phyloP scores from a whole-genome alignment of 2,329 filamentous ascomycete species.

The Neonectria punicea region DNA sequence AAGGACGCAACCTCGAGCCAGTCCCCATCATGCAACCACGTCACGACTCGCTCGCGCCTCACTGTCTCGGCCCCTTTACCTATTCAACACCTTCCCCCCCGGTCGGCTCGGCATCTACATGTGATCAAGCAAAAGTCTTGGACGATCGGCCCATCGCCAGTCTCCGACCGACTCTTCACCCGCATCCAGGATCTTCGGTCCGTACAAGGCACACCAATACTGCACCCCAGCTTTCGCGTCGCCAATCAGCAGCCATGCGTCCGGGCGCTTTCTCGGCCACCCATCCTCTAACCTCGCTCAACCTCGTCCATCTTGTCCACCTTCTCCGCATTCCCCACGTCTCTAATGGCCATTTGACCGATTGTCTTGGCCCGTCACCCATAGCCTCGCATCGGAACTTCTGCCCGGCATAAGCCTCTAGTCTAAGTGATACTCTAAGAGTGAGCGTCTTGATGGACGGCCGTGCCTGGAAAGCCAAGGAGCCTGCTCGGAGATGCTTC shows the following conservation, averaged over 20 bases:
- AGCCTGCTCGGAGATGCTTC: conserved; percentile 2
- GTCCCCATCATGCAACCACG: conserved; percentile 10
- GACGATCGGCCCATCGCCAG: conserved; percentile 21
- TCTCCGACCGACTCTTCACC: conserved; percentile 20
- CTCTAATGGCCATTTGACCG: conserved; percentile 6
- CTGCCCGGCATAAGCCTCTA: conserved; percentile 14
- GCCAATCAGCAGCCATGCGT: conserved; percentile 29
- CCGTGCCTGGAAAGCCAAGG: not conserved
- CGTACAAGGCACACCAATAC: conserved; percentile 37
- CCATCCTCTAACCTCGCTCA: conserved; percentile 1
- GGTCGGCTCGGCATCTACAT: conserved; percentile 17
- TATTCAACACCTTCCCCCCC: not conserved
- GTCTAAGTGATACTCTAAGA: not conserved
- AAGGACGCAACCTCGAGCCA: not conserved
- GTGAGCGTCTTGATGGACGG: not conserved
- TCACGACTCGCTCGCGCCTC: conserved; percentile 1
- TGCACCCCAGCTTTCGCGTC: conserved; percentile 40
- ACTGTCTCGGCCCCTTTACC: conserved; percentile 1
- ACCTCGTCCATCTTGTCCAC: not conserved
- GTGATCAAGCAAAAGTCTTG: conserved; percentile 17
- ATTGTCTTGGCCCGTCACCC: conserved; percentile 7
- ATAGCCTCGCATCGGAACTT: conserved; percentile 19
- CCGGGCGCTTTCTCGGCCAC: conserved; percentile 6
- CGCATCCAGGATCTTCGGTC: conserved; percentile 41
- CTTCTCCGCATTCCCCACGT: conserved; percentile 18